Percentiles rank a stretch among this genome's conserved stretches.
These are phyloP conservation scores for Gossypium schwendimanii DNA, from an alignment of 441 rosid genomes.

Conservation along the genomic window DNA sequence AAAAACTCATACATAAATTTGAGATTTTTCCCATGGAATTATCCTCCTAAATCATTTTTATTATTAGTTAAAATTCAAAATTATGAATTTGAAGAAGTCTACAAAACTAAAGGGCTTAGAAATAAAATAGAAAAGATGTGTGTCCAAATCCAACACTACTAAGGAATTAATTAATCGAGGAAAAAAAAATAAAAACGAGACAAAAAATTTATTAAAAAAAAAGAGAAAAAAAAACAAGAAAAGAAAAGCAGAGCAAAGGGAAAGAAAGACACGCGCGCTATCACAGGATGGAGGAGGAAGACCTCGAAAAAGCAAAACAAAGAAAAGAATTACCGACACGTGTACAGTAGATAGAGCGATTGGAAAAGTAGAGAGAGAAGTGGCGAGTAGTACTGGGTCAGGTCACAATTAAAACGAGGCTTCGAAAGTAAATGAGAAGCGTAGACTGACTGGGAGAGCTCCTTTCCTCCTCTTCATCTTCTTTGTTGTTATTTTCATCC, in stretches of 20 bases:
- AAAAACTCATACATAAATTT: no score
- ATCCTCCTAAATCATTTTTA: background rate
- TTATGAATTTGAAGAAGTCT: background rate
- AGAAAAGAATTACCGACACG: slow-evolving; percentile 6
- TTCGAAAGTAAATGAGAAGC: slow-evolving; percentile 28
- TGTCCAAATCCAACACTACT: background rate
- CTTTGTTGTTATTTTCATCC: background rate
- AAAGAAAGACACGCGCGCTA: slow-evolving; percentile 19
- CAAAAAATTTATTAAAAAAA: background rate
- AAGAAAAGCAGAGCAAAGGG: background rate
- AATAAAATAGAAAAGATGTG: background rate
- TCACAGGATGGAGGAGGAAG: slow-evolving; percentile 13
- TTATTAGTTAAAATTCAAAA: background rate
- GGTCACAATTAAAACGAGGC: slow-evolving; percentile 33
- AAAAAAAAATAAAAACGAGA: background rate
- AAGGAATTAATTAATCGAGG: background rate
- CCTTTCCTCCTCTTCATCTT: background rate
- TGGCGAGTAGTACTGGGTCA: slow-evolving; percentile 15
- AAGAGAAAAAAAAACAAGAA: background rate
- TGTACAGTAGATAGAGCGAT: slow-evolving; percentile 12
- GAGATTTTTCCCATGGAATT: no score
- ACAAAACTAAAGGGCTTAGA: background rate
- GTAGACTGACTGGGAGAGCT: slow-evolving; percentile 24
- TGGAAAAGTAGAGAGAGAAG: background rate
- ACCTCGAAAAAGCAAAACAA: slow-evolving; percentile 15